Conservation (phyloP, 169 alveolate genomes). For the Perkinsus chesapeaki region DNA sequence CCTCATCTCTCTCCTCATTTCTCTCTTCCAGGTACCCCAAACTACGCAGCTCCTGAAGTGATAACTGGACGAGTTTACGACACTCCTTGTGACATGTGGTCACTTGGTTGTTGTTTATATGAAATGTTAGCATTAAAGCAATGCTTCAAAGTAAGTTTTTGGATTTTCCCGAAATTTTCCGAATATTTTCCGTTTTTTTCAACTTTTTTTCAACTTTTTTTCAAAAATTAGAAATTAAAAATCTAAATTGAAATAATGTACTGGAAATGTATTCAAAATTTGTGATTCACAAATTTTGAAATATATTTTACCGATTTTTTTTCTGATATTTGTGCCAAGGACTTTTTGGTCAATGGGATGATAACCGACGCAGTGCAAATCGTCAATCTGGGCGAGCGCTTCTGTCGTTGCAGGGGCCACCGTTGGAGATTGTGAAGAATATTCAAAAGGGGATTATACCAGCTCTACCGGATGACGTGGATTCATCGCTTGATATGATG, state of each 20-base stretch:
- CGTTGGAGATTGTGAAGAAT: neutral
- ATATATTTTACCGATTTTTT: neutral
- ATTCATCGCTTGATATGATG: neutral
- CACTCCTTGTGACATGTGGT: constrained; percentile 74
- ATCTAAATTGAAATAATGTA: too few relatives aligned
- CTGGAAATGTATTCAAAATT: too few relatives aligned
- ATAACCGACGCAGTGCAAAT: neutral
- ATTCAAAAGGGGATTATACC: neutral
- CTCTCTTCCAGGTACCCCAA: constrained; percentile 66
- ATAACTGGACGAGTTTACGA: constrained; percentile 64
- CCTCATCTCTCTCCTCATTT: too few relatives aligned
- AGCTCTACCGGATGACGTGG: neutral
- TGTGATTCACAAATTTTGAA: too few relatives aligned
- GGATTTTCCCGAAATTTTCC: too few relatives aligned
- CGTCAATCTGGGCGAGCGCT: neutral
- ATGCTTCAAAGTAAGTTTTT: neutral
- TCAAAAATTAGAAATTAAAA: too few relatives aligned
- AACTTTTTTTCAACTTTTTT: too few relatives aligned
- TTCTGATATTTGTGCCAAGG: neutral
- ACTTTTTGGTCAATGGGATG: too few relatives aligned
- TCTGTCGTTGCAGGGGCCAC: neutral
- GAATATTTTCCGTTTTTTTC: too few relatives aligned
- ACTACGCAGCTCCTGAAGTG: constrained; percentile 59
- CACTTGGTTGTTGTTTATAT: constrained; percentile 70
- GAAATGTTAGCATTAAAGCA: constrained; percentile 29